Evolutionary conservation across 2,329 filamentous ascomycete species (phyloP), one percentile per base, ranked within the genome.

Genomic region (Laburnicola sp.): DNA sequence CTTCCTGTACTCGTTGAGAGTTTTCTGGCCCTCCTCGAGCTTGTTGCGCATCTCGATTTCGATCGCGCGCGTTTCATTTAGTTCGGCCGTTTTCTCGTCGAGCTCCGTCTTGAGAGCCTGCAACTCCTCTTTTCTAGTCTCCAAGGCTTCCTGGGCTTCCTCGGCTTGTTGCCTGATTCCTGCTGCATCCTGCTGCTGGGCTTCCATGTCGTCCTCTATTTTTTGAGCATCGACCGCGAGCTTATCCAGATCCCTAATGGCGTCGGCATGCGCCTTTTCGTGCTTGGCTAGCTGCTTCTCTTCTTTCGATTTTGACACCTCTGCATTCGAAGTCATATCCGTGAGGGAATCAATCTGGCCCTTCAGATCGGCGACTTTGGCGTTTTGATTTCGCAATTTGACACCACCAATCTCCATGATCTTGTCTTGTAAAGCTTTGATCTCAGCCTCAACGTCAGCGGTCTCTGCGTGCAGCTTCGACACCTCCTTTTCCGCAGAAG

Each of bases 31-130:
- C 69, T 97, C 93, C 68, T 97, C 94, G 1, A 99, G 86, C 76
- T 96, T 96, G 75, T 97, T 97, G 57, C 89, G 88, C 91, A 97
- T 97, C 74, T 99, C 94, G 54, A 99, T 97, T 73, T 99, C 94
- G 2, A 87, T 79, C 0, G 91, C 92, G 7, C 93, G 85, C 0
- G 88, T 96, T 66, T 91, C 88, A 67, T 97, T 97, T 50, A 97
- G 81, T 69, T 95, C 91, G 0, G 86, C 77, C 1, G 85, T 88
- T 78, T 92, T 96, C 63, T 89, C 86, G 59, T 99, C 93, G 8
- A 97, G 81, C 63, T 96, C 89, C 3, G 83, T 78, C 76, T 97
- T 99, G 49, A 97, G 74, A 7, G 83, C 78, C 40, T 86, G 82
- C 2, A 99, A 82, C 69, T 94, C 89, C 60, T 87, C 83, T 73